Percentiles rank a stretch among this genome's conserved stretches.
phyloP scores from a whole-genome alignment of 2,329 filamentous ascomycete species.

The Phyllosticta paracitricarpa region DNA sequence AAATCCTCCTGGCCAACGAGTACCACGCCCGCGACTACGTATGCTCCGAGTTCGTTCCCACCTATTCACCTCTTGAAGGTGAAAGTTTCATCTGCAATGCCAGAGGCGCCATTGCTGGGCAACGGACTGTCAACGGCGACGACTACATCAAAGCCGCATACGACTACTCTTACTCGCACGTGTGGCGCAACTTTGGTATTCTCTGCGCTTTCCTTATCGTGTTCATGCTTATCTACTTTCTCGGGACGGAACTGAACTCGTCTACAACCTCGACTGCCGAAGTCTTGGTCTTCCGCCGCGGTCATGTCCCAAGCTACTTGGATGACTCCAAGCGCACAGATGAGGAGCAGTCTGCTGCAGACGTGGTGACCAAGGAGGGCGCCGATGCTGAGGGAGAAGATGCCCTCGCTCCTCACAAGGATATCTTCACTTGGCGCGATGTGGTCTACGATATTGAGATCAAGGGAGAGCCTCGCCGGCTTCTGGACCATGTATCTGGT shows the following conservation, averaged over 20 bases:
- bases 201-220: constrained; percentile 53
- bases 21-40: constrained; percentile 27
- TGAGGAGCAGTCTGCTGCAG: constrained; percentile 22
- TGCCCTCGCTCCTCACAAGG: constrained; percentile 30
- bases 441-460: constrained; percentile 43
- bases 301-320: constrained; percentile 33
- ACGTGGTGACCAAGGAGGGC: constrained; percentile 19
- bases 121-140: constrained; percentile 30
- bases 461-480: constrained; percentile 39
- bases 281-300: constrained; percentile 53
- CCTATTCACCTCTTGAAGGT: constrained; percentile 21
- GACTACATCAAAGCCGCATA: constrained; percentile 23
- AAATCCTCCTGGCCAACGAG: constrained; percentile 71
- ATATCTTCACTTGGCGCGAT: constrained; percentile 58
- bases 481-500: constrained; percentile 45
- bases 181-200: constrained; percentile 54
- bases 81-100: constrained; percentile 49
- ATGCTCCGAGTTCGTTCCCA: constrained; percentile 29
- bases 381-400: constrained; percentile 15
- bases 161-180: constrained; percentile 30
- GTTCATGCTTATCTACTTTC: constrained; percentile 55
- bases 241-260: constrained; percentile 46
- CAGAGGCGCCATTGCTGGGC: constrained; percentile 30
- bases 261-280: constrained; percentile 48
- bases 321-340: constrained; percentile 23